These are phyloP conservation scores for Monilinia aucupariae DNA, from an alignment of 2,329 filamentous ascomycete species.

Conservation along the genomic window DNA sequence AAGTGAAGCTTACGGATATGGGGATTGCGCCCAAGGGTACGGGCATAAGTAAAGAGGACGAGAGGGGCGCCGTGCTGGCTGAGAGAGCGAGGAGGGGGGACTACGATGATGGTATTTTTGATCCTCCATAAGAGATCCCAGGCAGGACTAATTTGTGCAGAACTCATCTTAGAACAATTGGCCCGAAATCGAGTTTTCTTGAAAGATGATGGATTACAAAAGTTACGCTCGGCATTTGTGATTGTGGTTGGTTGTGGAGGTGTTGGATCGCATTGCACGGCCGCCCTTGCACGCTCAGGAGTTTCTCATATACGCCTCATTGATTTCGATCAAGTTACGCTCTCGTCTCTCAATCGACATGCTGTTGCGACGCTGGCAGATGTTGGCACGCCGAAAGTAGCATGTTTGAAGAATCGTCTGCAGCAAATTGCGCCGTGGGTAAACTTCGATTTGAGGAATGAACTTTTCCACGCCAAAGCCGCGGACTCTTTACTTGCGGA, in stretches of 20 bases:
- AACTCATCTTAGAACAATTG: conserved; percentile 89
- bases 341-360: conserved; percentile 93
- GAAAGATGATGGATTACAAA: conserved; percentile 70
- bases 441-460: conserved; percentile 76
- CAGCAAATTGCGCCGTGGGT: conserved; percentile 90
- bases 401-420: conserved; percentile 71
- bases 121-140: background rate
- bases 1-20: conserved; percentile 46
- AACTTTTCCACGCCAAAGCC: conserved; percentile 68
- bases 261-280: conserved; percentile 86
- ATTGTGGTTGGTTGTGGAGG: conserved; percentile 90
- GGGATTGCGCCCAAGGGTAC: conserved; percentile 36
- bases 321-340: conserved; percentile 95
- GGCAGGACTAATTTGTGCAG: conserved; percentile 39
- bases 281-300: conserved; percentile 81
- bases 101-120: conserved; percentile 48
- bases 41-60: conserved; percentile 52
- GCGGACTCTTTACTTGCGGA: conserved; percentile 62
- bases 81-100: conserved; percentile 56
- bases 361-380: conserved; percentile 90
- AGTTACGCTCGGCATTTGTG: conserved; percentile 75
- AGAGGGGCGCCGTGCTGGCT: conserved; percentile 53
- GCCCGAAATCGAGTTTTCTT: conserved; percentile 91
- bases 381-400: conserved; percentile 87
- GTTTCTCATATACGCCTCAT: conserved; percentile 83